A percentile compares a stretch with the other conserved stretches of the same genome.
Conservation (phyloP, 2,329 filamentous ascomycete species). For the Colletotrichum neosansevieriae region DNA sequence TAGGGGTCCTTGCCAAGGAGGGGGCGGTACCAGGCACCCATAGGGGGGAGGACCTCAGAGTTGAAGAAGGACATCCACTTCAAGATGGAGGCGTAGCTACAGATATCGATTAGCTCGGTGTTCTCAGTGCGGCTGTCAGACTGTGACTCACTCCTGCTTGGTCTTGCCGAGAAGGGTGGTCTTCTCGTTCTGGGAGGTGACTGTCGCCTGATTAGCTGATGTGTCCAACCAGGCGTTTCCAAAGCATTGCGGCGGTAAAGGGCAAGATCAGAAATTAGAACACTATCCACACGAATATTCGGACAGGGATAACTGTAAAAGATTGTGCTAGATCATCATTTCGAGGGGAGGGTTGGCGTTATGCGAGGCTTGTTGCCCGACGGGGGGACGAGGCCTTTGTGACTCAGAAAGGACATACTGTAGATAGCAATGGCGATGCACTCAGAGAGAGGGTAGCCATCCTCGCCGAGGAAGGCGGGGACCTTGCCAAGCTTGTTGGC, state of each 20-base stretch:
- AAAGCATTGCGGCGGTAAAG: constrained; percentile 43
- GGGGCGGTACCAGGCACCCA: constrained; percentile 88
- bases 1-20: constrained; percentile 85
- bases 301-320: constrained; percentile 99
- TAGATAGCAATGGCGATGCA: constrained; percentile 96
- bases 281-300: constrained; percentile 83
- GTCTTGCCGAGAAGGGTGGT: constrained; percentile 99
- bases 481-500: constrained; percentile 90
- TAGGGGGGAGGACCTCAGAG: constrained; percentile 79
- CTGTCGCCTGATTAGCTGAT: constrained; percentile 63
- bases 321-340: constrained; percentile 80
- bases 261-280: constrained; percentile 82
- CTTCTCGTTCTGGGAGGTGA: constrained; percentile 99
- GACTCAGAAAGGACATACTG: constrained; percentile 73
- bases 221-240: constrained; percentile 1
- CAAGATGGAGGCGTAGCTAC: constrained; percentile 91
- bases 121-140: constrained; percentile 19
- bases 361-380: constrained; percentile 27
- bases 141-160: constrained; percentile 89
- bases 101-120: constrained; percentile 43
- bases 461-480: constrained; percentile 90
- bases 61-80: constrained; percentile 99
- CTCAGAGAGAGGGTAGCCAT: constrained; percentile 92
- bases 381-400: constrained; percentile 40
- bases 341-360: constrained; percentile 42